Percentiles rank a stretch among this genome's conserved stretches.
phyloP scores from a whole-genome alignment of 78 protist genomes.

The Dictyostelium firmibasis region DNA sequence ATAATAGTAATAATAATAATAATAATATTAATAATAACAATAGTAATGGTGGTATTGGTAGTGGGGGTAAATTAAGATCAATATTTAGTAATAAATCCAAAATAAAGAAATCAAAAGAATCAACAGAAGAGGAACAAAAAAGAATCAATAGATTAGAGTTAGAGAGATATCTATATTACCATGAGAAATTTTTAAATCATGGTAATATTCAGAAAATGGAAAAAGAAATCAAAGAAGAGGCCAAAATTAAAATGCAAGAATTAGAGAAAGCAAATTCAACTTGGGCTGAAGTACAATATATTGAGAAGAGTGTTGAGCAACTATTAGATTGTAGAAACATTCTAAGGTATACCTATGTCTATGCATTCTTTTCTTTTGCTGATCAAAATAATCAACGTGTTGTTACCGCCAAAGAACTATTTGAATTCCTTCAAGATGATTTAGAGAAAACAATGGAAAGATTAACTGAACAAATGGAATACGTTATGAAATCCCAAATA shows the following conservation, averaged over 20 bases:
- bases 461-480: slow-evolving; percentile 68
- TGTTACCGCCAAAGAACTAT: slow-evolving; percentile 57
- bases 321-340: slow-evolving; percentile 68
- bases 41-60: not conserved
- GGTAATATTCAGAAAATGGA: slow-evolving; percentile 51
- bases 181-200: slow-evolving; percentile 51
- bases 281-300: slow-evolving; percentile 70
- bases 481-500: slow-evolving; percentile 10
- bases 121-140: slow-evolving; percentile 30
- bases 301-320: slow-evolving; percentile 57
- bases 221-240: slow-evolving; percentile 30
- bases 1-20: not conserved
- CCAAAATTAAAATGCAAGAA: slow-evolving; percentile 50
- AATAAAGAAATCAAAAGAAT: not conserved
- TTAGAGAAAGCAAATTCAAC: slow-evolving; percentile 40
- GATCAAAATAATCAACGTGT: not conserved
- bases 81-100: slow-evolving; percentile 4
- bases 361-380: slow-evolving; percentile 61
- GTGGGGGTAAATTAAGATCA: not conserved
- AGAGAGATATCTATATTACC: slow-evolving; percentile 37
- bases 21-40: not conserved
- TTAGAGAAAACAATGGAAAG: slow-evolving; percentile 60
- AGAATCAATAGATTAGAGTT: not conserved
- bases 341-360: slow-evolving; percentile 57
- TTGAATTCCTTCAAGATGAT: slow-evolving; percentile 80